Conservation (phyloP, 1,284 basidiomycete genomes). For the Sporisorium reilianum region DNA sequence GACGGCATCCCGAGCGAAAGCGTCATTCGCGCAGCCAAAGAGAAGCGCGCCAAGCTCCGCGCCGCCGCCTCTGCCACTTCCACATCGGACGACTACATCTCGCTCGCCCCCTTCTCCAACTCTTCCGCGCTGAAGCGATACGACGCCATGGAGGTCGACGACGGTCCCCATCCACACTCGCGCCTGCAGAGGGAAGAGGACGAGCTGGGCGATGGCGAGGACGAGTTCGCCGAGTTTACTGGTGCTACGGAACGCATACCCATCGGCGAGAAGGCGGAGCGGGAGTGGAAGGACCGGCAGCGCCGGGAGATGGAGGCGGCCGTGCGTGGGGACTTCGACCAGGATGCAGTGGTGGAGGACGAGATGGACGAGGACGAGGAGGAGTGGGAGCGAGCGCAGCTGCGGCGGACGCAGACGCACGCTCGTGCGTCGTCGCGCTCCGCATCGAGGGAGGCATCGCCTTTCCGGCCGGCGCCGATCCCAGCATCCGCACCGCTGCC, state of each 20-base stretch:
- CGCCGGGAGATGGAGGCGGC: conserved; percentile 49
- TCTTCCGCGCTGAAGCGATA: conserved; percentile 14
- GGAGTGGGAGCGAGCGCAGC: conserved; percentile 67
- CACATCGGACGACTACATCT: conserved; percentile 47
- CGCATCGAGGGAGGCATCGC: conserved; percentile 44
- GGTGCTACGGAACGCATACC: conserved; percentile 63
- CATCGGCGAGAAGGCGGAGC: conserved; percentile 49
- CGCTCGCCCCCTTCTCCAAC: conserved; percentile 18
- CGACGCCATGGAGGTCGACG: conserved; percentile 23
- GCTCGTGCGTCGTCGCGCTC: not conserved
- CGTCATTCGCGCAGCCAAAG: conserved; percentile 55
- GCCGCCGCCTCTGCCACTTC: conserved; percentile 15
- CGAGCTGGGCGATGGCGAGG: conserved; percentile 61
- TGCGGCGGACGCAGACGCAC: conserved; percentile 44
- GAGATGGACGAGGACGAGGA: conserved; percentile 80
- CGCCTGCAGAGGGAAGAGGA: conserved; percentile 63
- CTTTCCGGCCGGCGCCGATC: conserved; percentile 48
- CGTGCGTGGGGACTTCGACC: conserved; percentile 36
- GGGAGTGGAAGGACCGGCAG: conserved; percentile 35
- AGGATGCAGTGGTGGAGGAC: conserved; percentile 76
- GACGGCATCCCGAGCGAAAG: conserved; percentile 53
- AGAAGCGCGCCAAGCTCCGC: conserved; percentile 48
- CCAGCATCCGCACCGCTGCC: conserved; percentile 56
- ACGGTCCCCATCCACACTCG: conserved; percentile 58
- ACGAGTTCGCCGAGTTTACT: conserved; percentile 64